phyloP scores from a whole-genome alignment of 352 stramenopile genomes.

The Globisporangium acanthophoron region DNA sequence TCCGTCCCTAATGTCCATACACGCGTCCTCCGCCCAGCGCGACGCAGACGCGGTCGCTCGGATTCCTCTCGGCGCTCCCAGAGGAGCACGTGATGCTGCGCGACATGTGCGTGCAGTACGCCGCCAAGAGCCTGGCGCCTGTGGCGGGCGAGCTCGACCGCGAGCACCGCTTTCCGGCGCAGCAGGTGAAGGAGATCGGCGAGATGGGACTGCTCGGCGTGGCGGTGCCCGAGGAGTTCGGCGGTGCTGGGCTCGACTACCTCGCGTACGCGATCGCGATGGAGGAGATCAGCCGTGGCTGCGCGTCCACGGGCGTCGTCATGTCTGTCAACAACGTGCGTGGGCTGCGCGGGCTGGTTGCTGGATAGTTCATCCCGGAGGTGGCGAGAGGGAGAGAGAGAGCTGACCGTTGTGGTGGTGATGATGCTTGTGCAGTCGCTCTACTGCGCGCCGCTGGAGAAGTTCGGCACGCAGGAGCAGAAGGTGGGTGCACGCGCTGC shows the following conservation, averaged over 20 bases:
- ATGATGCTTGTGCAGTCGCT: slow-evolving; percentile 77
- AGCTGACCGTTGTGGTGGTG: too few species aligned
- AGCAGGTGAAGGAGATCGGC: slow-evolving; percentile 82
- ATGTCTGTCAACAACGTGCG: slow-evolving; percentile 93
- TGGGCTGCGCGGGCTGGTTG: not conserved
- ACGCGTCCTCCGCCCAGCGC: not conserved
- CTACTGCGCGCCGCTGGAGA: slow-evolving; percentile 93
- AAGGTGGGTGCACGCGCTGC: slow-evolving; percentile 40
- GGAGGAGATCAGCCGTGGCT: slow-evolving; percentile 96
- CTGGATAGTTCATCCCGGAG: too few species aligned
- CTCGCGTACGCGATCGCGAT: slow-evolving; percentile 97
- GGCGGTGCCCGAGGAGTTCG: slow-evolving; percentile 84
- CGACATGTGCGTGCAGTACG: slow-evolving; percentile 95
- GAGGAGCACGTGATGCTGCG: slow-evolving; percentile 97
- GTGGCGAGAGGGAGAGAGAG: too few species aligned
- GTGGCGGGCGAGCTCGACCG: slow-evolving; percentile 89
- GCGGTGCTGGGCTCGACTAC: slow-evolving; percentile 92
- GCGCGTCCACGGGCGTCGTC: slow-evolving; percentile 94
- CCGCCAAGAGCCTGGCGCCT: slow-evolving; percentile 91
- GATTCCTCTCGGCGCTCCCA: slow-evolving; percentile 71
- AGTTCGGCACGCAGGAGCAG: slow-evolving; percentile 90
- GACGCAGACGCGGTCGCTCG: slow-evolving; percentile 35
- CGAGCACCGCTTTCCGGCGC: slow-evolving; percentile 77
- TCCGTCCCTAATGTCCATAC: too few species aligned
- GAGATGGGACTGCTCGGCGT: slow-evolving; percentile 97